Evolutionary conservation across 2,329 filamentous ascomycete genomes (phyloP), one percentile per base, ranked within the genome.

Genomic region (Lachnellula cervina): DNA sequence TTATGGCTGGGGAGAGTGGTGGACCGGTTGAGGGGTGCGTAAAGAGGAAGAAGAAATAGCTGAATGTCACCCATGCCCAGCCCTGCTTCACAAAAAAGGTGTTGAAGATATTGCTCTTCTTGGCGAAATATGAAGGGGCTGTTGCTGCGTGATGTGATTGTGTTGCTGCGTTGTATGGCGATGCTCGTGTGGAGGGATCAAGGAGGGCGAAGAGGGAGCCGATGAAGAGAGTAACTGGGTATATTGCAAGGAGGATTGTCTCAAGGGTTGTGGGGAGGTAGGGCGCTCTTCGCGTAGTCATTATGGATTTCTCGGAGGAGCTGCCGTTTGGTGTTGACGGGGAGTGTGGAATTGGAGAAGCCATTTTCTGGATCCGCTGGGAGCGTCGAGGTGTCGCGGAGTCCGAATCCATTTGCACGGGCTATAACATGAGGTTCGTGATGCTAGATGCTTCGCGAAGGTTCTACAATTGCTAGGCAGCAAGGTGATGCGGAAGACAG

Each of bases 31-130:
- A 74, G 1, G 87, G 83, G 68, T 96, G 88, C 23, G 84, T 85
- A 43, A 85, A 71, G 6, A 89, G 71, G 59, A 96, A 90, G 16
- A 82, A 71, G 35, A 81, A 72, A 66, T 96, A 92, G 0, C 89
- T 86, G 9, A 82, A 69, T 0, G 89, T 91, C 32, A 90, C 85
- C 94, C 94, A 99, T 49, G 86, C 81, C 94, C 94, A 99, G 59
- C 93, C 93, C 52, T 89, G 79, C 78, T 99, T 99, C 67, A 99
- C 94, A 69, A 97, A 99, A 66, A 91, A 81, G 47, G 88, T 73
- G 70, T 99, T 99, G 80, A 97, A 88, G 51, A 97, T 66, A 74
- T 99, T 99, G 71, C 84, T 81, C 74, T 99, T 99, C 65, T 87
- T 87, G 47, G 94, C 93, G 71, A 99, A 99, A 77, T 97, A 99